Evolutionary conservation across 345 rosid species (phyloP), one percentile per base, ranked within the genome.

Genomic region (Streptanthus diversifolius): DNA sequence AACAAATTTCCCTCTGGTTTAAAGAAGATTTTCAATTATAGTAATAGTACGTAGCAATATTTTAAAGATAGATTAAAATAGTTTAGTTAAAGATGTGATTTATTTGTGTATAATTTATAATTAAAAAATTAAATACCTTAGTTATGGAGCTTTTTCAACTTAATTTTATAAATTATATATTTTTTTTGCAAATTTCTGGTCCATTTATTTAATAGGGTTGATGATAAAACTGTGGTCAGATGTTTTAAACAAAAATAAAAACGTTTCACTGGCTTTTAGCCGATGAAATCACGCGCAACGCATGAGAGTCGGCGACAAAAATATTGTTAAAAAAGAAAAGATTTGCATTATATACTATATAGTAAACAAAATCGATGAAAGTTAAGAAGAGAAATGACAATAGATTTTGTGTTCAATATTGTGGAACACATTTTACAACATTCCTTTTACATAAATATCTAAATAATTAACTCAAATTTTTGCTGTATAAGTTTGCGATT

Each of bases 221-320:
- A 47, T 2, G 14, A 33, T 70, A n/a, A 44, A 69, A 21, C 45
- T 57, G 3, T 1, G 56, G 19, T 61, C 59, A 61, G 15, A 51
- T 17, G 30, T 45, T 14, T 32, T 0, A 14, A 35, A 24, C 1
- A 29, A 5, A 4, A 5, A 2, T 8, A 5, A 19, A 60, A 49
- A 61, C 33, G 11, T 6, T 64, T 32, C 27, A 37, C 40, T 33
- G 29, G 33, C n/a, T 21, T 49, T 39, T 12, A 17, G 58, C 29
- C 6, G 17, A 66, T 61, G 58, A 61, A 17, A 0, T 3, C 77
- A 81, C 86, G 77, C 76, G 55, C 53, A 6, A 0, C 0, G 11
- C 27, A 6, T 45, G 79, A 49, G 69, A 53, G 72, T 63, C 12
- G 10, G 41, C 47, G 63, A 63, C 47, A 44, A 70, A 47, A 37